phyloP scores from a whole-genome alignment of 345 rosid genomes.

The Aethionema arabicum region DNA sequence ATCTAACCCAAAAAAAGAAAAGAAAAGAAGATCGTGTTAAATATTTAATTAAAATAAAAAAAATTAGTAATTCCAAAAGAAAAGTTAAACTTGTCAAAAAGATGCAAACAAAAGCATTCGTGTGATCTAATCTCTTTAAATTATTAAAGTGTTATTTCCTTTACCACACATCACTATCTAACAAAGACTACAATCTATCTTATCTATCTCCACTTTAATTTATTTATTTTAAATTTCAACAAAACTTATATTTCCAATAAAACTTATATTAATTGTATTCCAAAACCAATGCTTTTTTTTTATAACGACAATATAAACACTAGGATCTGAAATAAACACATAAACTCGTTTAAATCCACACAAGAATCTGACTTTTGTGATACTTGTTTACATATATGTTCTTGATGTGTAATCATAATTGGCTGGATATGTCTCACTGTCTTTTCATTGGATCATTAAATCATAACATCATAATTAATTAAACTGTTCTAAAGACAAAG shows the following conservation, averaged over 20 bases:
- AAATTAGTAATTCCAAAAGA: no score
- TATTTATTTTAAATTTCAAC: not conserved
- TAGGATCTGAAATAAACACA: constrained; percentile 15
- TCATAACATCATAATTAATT: constrained; percentile 32
- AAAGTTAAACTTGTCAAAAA: no score
- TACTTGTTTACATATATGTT: constrained; percentile 8
- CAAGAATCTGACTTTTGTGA: constrained; percentile 19
- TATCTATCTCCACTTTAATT: constrained; percentile 24
- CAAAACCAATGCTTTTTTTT: no score
- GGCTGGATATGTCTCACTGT: constrained; percentile 39
- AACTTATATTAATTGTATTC: no score
- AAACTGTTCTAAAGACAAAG: constrained; percentile 32
- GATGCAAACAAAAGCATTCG: constrained; percentile 11
- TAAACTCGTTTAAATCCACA: constrained; percentile 15
- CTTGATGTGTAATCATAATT: constrained; percentile 19
- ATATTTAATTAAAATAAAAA: no score
- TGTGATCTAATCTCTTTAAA: constrained; percentile 30
- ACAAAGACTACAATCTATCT: no score
- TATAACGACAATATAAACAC: not conserved
- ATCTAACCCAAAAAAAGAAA: no score
- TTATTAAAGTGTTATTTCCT: constrained; percentile 31
- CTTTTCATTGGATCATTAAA: constrained; percentile 35
- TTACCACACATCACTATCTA: constrained; percentile 34
- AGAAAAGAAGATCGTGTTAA: no score
- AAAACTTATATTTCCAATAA: no score